These are phyloP conservation scores for Camptophora hylomeconis DNA, from an alignment of 2,329 filamentous ascomycete genomes.

Conservation along the genomic window DNA sequence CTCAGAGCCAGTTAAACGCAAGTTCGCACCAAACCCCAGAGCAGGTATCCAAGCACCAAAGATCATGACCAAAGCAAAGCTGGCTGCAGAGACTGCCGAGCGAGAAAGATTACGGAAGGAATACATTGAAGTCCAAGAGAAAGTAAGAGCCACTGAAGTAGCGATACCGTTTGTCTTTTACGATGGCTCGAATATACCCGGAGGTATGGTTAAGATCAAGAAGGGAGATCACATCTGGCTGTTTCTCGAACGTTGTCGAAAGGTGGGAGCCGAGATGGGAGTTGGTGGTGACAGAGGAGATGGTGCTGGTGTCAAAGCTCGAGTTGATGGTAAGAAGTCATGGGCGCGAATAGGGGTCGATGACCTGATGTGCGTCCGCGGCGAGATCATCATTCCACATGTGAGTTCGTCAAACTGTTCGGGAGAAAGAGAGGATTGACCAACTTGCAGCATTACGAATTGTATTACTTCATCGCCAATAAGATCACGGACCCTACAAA, in stretches of 20 bases:
- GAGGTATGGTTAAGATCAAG: constrained; percentile 71
- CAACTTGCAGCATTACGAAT: constrained; percentile 69
- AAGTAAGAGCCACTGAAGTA: constrained; percentile 79
- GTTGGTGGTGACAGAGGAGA: constrained; percentile 47
- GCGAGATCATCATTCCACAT: constrained; percentile 85
- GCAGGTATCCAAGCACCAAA: constrained; percentile 47
- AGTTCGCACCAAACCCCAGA: constrained; percentile 32
- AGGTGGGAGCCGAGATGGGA: constrained; percentile 72
- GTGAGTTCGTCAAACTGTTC: constrained; percentile 41
- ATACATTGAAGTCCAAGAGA: constrained; percentile 70
- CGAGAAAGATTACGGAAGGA: constrained; percentile 64
- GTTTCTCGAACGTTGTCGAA: constrained; percentile 81
- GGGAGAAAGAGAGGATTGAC: too few relatives aligned
- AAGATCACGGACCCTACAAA: constrained; percentile 49
- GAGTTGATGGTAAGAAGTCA: constrained; percentile 54
- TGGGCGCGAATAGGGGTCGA: constrained; percentile 94
- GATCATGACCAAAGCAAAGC: constrained; percentile 58
- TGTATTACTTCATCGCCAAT: constrained; percentile 94
- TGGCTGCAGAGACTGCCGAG: constrained; percentile 67
- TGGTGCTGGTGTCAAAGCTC: constrained; percentile 9
- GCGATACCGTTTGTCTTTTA: constrained; percentile 93
- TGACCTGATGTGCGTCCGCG: constrained; percentile 84
- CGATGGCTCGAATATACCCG: constrained; percentile 80
- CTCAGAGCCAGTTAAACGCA: constrained; percentile 19
- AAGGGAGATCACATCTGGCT: constrained; percentile 92